A percentile compares a stretch with the other conserved stretches of the same genome.
Evolutionary conservation across 2,329 filamentous ascomycete genomes (phyloP).

Genomic region (Phoma herbarum): DNA sequence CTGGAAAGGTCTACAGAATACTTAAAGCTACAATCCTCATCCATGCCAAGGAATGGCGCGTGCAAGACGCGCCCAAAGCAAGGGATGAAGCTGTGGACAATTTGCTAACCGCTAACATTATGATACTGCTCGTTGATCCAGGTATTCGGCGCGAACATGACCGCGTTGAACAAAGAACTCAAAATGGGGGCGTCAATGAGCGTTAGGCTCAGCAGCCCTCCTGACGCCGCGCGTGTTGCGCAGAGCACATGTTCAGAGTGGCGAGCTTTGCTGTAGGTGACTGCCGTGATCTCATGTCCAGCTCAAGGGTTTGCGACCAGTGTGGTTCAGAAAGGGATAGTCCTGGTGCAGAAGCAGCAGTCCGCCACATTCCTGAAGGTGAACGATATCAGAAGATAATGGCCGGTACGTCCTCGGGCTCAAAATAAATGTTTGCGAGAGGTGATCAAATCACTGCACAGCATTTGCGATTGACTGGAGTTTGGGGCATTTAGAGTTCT

Average conservation of each 20-base stretch:
- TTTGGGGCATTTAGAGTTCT: neutral
- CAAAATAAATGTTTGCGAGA: no score
- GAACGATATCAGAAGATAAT: neutral
- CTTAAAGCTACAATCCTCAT: neutral
- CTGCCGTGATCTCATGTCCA: neutral
- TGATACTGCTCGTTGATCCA: neutral
- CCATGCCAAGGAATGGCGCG: neutral
- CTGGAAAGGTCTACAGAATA: neutral
- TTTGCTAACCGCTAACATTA: neutral
- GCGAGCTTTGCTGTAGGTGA: neutral
- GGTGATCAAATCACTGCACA: neutral
- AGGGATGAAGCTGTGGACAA: slow-evolving; percentile 5
- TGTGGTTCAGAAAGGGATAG: neutral
- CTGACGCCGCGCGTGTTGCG: neutral
- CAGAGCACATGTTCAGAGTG: no score
- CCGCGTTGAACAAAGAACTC: neutral
- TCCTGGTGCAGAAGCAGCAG: neutral
- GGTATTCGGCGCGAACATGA: neutral
- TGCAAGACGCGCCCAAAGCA: slow-evolving; percentile 4
- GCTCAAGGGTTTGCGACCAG: neutral
- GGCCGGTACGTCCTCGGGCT: neutral
- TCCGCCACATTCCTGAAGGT: slow-evolving; percentile 1
- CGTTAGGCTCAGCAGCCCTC: neutral
- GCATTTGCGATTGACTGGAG: neutral
- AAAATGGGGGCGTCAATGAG: neutral